A percentile compares a stretch with the other conserved stretches of the same genome.
Conservation (phyloP, 2,329 filamentous ascomycete genomes). For the Fusarium graminum region DNA sequence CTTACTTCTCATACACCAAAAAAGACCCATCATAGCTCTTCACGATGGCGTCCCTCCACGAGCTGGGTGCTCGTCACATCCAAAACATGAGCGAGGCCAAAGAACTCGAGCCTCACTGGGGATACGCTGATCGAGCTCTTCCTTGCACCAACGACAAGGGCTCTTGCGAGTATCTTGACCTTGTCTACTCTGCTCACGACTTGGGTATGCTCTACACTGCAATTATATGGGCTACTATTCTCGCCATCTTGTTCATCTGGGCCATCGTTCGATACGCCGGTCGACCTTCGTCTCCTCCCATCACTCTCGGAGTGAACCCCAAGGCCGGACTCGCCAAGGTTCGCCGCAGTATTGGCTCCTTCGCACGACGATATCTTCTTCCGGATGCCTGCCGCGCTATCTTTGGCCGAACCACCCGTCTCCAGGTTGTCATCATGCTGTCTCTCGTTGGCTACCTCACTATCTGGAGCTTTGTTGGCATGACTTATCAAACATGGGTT, state of each 20-base stretch:
- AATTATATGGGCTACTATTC: constrained; percentile 63
- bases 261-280: constrained; percentile 48
- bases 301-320: constrained; percentile 41
- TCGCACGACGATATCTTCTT: constrained; percentile 67
- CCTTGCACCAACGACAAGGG: constrained; percentile 62
- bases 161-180: constrained; percentile 65
- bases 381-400: constrained; percentile 68
- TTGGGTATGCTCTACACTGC: constrained; percentile 64
- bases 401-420: constrained; percentile 76
- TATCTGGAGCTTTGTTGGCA: constrained; percentile 77
- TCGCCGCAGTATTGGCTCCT: constrained; percentile 56
- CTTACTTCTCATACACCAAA: neutral
- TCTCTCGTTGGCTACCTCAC: constrained; percentile 72
- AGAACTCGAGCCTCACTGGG: constrained; percentile 60
- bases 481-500: constrained; percentile 76
- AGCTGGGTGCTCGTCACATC: constrained; percentile 55
- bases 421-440: constrained; percentile 74
- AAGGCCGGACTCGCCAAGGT: constrained; percentile 48
- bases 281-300: constrained; percentile 45
- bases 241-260: constrained; percentile 60
- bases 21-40: constrained; percentile 7
- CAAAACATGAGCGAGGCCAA: constrained; percentile 57
- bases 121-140: constrained; percentile 60
- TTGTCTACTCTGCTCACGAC: constrained; percentile 64
- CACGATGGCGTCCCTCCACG: constrained; percentile 38